phyloP scores from a whole-genome alignment of 768 basidiomycete genomes.

The Rhodosporidiobolus sp. region DNA sequence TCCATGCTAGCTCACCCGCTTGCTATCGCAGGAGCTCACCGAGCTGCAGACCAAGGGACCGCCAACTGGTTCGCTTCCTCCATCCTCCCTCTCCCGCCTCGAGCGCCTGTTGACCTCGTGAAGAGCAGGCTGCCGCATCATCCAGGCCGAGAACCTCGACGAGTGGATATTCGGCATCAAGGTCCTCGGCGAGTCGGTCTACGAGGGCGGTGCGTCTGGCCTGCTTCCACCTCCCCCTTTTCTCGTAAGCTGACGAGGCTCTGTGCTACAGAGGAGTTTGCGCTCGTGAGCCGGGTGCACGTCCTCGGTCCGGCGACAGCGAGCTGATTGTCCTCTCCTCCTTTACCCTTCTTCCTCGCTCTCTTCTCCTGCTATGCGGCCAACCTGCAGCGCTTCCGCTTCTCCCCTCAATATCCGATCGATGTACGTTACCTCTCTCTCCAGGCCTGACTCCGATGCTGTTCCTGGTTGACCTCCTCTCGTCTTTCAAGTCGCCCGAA shows the following conservation, averaged over 20 bases:
- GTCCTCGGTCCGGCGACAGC: not conserved
- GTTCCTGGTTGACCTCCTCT: not conserved
- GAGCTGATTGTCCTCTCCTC: too few species aligned
- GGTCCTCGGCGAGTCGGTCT: conserved; percentile 78
- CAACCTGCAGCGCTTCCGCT: conserved; percentile 61
- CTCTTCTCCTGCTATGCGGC: not conserved
- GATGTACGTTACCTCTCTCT: conserved; percentile 18
- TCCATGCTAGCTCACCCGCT: not conserved
- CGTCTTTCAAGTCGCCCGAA: conserved; percentile 62
- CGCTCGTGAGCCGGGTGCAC: conserved; percentile 14
- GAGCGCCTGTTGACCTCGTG: not conserved
- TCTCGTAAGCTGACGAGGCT: not conserved
- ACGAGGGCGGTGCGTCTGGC: conserved; percentile 57
- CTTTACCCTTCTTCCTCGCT: conserved; percentile 72
- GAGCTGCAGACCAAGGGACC: conserved; percentile 24
- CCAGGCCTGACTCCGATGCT: too few species aligned
- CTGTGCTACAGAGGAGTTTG: conserved; percentile 20
- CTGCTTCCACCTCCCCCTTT: not conserved
- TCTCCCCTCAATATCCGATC: conserved; percentile 77
- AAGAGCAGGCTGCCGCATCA: conserved; percentile 54
- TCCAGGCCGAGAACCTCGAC: conserved; percentile 66
- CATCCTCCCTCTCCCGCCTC: not conserved
- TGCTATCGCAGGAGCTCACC: conserved; percentile 23
- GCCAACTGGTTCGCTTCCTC: conserved; percentile 52
- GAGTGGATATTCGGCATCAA: conserved; percentile 76